Percentiles rank a stretch among this genome's conserved stretches.
Evolutionary conservation across 148 eudicot species (phyloP).

Genomic region (Limonium bicolor): DNA sequence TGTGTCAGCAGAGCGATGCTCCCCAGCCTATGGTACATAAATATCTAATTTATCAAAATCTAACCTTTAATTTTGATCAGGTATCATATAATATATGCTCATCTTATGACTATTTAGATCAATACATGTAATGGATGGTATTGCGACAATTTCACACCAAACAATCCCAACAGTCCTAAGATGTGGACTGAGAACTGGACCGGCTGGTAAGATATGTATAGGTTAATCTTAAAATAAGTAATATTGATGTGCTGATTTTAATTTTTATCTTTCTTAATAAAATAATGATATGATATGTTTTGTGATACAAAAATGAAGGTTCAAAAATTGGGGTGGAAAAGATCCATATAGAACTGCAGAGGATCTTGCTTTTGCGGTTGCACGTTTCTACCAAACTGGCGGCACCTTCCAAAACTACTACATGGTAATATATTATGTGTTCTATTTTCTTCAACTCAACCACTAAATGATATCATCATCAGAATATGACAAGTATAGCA

Average conservation of each 20-base stretch:
- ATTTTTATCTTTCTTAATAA: neutral
- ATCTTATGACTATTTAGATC: constrained; percentile 11
- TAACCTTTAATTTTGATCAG: neutral
- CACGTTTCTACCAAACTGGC: constrained; percentile 50
- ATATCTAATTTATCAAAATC: neutral
- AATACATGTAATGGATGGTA: constrained; percentile 40
- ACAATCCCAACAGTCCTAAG: constrained; percentile 23
- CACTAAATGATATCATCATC: neutral
- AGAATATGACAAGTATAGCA: neutral
- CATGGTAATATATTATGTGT: constrained; percentile 6
- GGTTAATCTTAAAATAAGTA: too few species aligned
- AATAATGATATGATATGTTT: too few species aligned
- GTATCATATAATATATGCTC: too few species aligned
- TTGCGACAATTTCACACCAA: constrained; percentile 29
- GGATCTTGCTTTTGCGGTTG: constrained; percentile 69
- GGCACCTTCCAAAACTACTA: constrained; percentile 41
- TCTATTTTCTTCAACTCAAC: neutral
- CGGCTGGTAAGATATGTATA: constrained; percentile 27
- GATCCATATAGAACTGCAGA: constrained; percentile 62
- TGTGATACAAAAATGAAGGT: constrained; percentile 24
- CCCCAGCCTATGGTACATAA: constrained; percentile 24
- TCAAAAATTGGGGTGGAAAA: constrained; percentile 55
- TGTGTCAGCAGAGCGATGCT: constrained; percentile 40
- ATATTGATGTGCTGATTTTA: neutral
- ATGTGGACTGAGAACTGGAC: constrained; percentile 62